Base-by-base conservation (phyloP, 2,329 filamentous ascomycete genomes). In the Ilyonectria destructans region DNA sequence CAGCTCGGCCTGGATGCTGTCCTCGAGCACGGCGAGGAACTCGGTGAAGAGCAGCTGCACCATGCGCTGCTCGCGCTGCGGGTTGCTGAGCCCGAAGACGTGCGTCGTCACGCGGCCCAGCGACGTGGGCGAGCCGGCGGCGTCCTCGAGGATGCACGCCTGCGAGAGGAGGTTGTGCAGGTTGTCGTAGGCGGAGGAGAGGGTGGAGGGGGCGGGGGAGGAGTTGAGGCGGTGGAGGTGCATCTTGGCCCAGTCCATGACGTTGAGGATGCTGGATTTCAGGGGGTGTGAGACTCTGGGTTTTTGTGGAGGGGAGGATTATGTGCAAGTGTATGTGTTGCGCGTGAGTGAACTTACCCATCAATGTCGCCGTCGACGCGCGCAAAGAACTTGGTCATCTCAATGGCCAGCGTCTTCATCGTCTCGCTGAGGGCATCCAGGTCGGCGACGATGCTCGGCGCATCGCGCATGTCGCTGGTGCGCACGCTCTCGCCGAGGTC, bases 211-310 rank as follows among this genome's bases (percentile, higher is more conserved):
- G 1, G 88, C 87, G 7, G 90, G 89, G 21, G 88, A 83, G 23
- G 86, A 85, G 69, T 90, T 88, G 64, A 96, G 84, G 52, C 91
- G 90, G 68, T 90, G 86, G 15, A 98, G 89, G 80, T 98, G 95
- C 71, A 95, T 91, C 77, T 92, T 92, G 15, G 94, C 93, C 96
- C 96, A 98, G 78, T 97, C 94, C 95, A 98, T 98, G 58, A 97
- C 94, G 68, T 96, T 92, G 40, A 98, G 87, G 73, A 98, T 97
- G 68, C 92, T 92, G 76, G 52, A 46, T 43, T 17, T 55, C 31
- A 33, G 31, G 31, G 31, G 31, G 31, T 57, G 59, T 71, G 60
- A 74, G 70, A 71, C 21, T 51, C 5, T 61, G 35, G 21, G 60
- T 29, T 48, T 48, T 33, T 33, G 31, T 33, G 31, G 19, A 58